Evolutionary conservation across 257 asterid species (phyloP).

Genomic region (Primulina eburnea): DNA sequence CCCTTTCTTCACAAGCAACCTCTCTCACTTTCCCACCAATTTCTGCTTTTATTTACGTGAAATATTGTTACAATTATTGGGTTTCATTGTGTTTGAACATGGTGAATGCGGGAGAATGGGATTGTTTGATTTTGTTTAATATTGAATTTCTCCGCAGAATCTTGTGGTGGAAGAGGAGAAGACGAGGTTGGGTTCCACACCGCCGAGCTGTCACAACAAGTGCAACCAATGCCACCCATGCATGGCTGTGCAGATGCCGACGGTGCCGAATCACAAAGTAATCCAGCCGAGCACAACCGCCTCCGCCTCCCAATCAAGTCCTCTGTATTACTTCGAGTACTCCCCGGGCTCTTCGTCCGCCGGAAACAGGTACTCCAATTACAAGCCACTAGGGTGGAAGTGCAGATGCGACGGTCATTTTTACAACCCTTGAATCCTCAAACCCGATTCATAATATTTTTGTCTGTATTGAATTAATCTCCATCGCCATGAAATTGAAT

Average conservation of each 20-base stretch:
- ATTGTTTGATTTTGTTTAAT: background rate
- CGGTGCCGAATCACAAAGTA: slow-evolving; percentile 54
- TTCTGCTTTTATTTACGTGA: too few relatives aligned
- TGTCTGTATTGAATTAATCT: background rate
- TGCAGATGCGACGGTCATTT: slow-evolving; percentile 83
- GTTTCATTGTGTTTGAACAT: background rate
- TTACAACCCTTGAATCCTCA: slow-evolving; percentile 53
- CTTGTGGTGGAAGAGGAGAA: slow-evolving; percentile 66
- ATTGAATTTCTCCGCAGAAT: slow-evolving; percentile 33
- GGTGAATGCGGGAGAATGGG: too few relatives aligned
- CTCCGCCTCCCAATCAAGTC: background rate
- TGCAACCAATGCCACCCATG: slow-evolving; percentile 97
- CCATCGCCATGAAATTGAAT: background rate
- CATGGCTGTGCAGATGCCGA: slow-evolving; percentile 87
- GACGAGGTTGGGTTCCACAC: slow-evolving; percentile 86
- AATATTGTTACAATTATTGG: background rate
- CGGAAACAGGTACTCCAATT: slow-evolving; percentile 82
- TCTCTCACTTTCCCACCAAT: background rate
- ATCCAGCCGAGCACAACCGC: slow-evolving; percentile 20
- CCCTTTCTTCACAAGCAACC: too few relatives aligned
- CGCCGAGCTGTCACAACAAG: slow-evolving; percentile 92
- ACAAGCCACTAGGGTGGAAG: slow-evolving; percentile 99
- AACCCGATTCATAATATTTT: background rate
- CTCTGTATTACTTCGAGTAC: slow-evolving; percentile 41
- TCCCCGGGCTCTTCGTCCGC: slow-evolving; percentile 24